Base-by-base conservation (phyloP, 2,329 filamentous ascomycete species). In the Ascochyta pisi region DNA sequence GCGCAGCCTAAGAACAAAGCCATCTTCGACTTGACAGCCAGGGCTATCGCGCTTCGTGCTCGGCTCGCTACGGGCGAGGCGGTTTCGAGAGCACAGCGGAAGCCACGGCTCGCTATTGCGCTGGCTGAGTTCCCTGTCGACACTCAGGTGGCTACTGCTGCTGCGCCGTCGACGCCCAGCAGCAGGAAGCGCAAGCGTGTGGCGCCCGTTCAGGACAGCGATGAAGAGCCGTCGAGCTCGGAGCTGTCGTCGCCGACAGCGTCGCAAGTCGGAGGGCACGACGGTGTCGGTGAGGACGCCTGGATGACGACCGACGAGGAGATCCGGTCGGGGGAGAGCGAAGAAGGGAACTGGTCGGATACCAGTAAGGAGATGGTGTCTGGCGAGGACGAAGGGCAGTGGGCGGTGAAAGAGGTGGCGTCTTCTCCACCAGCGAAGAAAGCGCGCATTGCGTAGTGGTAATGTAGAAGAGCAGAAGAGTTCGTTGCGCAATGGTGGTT, bases 1-100 rank as follows among this genome's bases (percentile, higher is more conserved):
- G 12, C 34, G 2, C 35, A 29, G 15, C 52, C 52, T 1, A 63
- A 63, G 47, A 59, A 57, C 22, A 51, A 50, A 16, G 47, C 47
- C 0, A 35, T 63, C 16, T 51, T 50, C 15, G 49, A 54, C 9
- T 24, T 61, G 24, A 15, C 40, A n/a, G 24, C 5, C 3, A 44
- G 13, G 12, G 55, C 53, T 5, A 15, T 12, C 3, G 38, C 15
- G 7, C 15, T 59, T 15, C 50, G 55, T 7, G 29, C n/a, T 8
- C 29, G 47, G 31, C 26, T 56, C 9, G 22, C 41, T 7, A 6
- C 4, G 1, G 53, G 47, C 10, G 47, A 50, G 19, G 31, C 7
- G 8, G 8, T 50, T 9, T 4, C 47, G 8, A 13, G 19, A 7
- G 34, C 29, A 12, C 47, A 56, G 35, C 29, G 23, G 31, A 46